These are phyloP conservation scores for Xylariaceae sp. DNA, from an alignment of 2,329 filamentous ascomycete genomes.

Conservation along the genomic window DNA sequence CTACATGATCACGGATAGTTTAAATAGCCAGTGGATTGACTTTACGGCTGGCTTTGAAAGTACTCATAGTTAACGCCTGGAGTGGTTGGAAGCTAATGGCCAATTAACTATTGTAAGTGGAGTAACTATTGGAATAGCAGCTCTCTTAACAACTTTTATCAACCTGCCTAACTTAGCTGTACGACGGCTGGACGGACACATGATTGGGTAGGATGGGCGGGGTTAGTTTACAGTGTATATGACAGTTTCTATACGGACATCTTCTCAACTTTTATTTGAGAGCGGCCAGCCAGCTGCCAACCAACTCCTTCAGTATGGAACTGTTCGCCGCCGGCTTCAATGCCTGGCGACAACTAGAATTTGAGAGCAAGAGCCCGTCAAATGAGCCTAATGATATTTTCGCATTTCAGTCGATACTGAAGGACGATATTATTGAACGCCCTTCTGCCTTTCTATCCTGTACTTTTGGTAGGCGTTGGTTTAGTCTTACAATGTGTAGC, in stretches of 20 bases:
- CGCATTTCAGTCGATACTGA: slow-evolving; percentile 48
- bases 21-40: too few relatives aligned
- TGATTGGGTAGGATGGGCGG: neutral
- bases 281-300: neutral
- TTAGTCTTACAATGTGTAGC: neutral
- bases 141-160: too few relatives aligned
- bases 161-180: too few relatives aligned
- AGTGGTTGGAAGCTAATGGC: too few relatives aligned
- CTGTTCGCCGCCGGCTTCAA: slow-evolving; percentile 61
- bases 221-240: neutral
- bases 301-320: slow-evolving; percentile 41
- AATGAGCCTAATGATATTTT: slow-evolving; percentile 50
- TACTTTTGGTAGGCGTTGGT: slow-evolving; percentile 48
- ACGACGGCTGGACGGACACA: neutral
- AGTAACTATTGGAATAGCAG: too few relatives aligned
- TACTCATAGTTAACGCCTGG: too few relatives aligned
- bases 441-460: slow-evolving; percentile 40
- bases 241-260: neutral
- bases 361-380: slow-evolving; percentile 28
- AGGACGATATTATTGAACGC: slow-evolving; percentile 38
- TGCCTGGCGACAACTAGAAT: slow-evolving; percentile 58
- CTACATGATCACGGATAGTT: neutral
- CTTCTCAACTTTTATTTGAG: neutral
- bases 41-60: too few relatives aligned
- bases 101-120: too few relatives aligned